Base-by-base conservation (phyloP, 83 land plant genomes). In the Picea mariana region DNA sequence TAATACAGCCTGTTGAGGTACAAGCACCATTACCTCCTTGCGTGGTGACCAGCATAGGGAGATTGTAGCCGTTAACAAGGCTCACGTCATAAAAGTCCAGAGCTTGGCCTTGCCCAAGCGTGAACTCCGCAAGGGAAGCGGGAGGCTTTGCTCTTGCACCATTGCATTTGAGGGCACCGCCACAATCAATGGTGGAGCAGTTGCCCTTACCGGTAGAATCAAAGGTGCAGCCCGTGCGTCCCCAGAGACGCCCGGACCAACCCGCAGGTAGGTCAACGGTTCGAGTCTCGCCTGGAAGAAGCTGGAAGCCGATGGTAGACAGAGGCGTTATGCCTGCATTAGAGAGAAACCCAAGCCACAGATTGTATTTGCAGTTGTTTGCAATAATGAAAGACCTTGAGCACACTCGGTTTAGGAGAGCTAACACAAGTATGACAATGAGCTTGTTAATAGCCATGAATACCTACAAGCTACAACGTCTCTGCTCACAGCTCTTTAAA, bases 241-340 rank as follows among this genome's bases (percentile, higher is more conserved):
- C 97, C 97, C 97, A 94, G 66, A 94, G 55, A 17, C 96, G 92
- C 86, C 96, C 96, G 42, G 92, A 90, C 96, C 96, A 94, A 68
- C 87, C 90, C 11, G 85, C 71, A 4, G 94, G 96, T 63, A 86
- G 20, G 62, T 68, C 31, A 27, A 27, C 31, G 31, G 31, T 27
- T 27, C 31, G 31, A 27, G 31, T 27, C 31, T 27, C 31, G 31
- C 31, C 31, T 27, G 31, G 31, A 27, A 27, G 31, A 27, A 27
- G 31, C 31, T 27, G 1, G 31, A 27, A 27, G 1, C 31, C 31
- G 31, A 27, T 27, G 31, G 31, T 27, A 27, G 31, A 27, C 31
- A 27, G 82, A 12, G 66, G 86, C 7, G 91, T 82, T 6, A 87
- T 82, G 47, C 93, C 93, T 7, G 91, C 80, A 18, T 90, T 87